Evolutionary conservation across 441 rosid species (phyloP), one percentile per base, ranked within the genome.

Genomic region (Croton setiger): DNA sequence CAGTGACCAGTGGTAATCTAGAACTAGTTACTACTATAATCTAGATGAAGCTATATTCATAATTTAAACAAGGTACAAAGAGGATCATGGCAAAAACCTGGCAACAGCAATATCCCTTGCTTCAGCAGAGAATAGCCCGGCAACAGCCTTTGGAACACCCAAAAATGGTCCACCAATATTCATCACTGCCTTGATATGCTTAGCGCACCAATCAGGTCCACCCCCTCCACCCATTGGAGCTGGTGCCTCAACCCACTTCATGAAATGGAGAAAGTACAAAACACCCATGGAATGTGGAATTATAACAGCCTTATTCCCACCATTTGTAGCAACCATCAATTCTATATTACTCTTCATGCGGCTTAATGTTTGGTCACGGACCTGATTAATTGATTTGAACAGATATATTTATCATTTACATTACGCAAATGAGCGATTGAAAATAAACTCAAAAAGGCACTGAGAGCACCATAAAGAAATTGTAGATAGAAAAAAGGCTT

Each of bases 171-270:
- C 96, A 59, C 96, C 99, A 45, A 96, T 93, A 72, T 96, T 96
- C 83, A 92, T 78, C 72, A 96, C 89, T 0, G 99, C 89, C 76
- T 93, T 92, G 63, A 95, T 89, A 85, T 95, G 82, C 84, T 87
- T 93, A 7, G 97, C 74, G 70, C 99, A 96, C 99, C 98, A 96
- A 76, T 84, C 90, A 12, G 90, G 83, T 67, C 97, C 99, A 54
- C 98, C 98, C 0, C 96, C 98, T 11, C 97, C 98, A 47, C 99
- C 99, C 91, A 89, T 80, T 31, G 98, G 98, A 85, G 91, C 88
- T 53, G 99, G 99, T 72, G 96, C 89, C 81, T 96, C 98, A 21
- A 96, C 98, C 99, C 99, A 96, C 78, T 96, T 96, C 95, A 96
- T 89, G 76, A 96, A 96, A 80, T 96, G 99, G 49, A 89, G 86